A percentile compares a stretch with the other conserved stretches of the same genome.
These are phyloP conservation scores for Candida easanensis DNA, from an alignment of 805 yeast species.

Conservation along the genomic window DNA sequence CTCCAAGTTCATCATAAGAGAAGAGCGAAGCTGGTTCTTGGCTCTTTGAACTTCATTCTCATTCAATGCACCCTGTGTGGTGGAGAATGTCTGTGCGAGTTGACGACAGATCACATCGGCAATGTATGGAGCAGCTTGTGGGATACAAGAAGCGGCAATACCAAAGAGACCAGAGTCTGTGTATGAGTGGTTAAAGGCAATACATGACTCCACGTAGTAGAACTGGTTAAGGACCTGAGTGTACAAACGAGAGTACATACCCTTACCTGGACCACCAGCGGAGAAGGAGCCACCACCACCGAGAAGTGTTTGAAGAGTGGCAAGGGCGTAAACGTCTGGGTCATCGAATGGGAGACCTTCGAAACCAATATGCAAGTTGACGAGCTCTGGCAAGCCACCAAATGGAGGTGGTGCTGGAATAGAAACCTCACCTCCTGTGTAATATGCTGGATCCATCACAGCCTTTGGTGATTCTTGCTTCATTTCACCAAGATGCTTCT, in stretches of 20 bases:
- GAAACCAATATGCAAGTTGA: conserved; percentile 82
- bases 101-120: conserved; percentile 76
- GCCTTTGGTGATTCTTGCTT: conserved; percentile 29
- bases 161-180: conserved; percentile 92
- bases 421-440: conserved; percentile 58
- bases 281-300: conserved; percentile 98
- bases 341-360: conserved; percentile 82
- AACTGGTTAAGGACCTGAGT: conserved; percentile 88
- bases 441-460: conserved; percentile 39
- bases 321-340: conserved; percentile 87
- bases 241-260: conserved; percentile 94
- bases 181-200: conserved; percentile 86
- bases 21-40: conserved; percentile 85
- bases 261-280: conserved; percentile 99
- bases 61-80: conserved; percentile 59
- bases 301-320: conserved; percentile 81
- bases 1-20: conserved; percentile 89
- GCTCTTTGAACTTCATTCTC: conserved; percentile 81
- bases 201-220: conserved; percentile 86
- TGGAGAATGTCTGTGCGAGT: conserved; percentile 46
- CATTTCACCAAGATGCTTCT: conserved; percentile 65
- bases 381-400: conserved; percentile 67
- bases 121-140: conserved; percentile 80
- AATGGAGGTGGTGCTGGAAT: conserved; percentile 41
- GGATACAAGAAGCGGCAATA: conserved; percentile 77